A percentile compares a stretch with the other conserved stretches of the same genome.
phyloP scores from a whole-genome alignment of 371 early-diverging fungal genomes.

The Mucor racemosus region DNA sequence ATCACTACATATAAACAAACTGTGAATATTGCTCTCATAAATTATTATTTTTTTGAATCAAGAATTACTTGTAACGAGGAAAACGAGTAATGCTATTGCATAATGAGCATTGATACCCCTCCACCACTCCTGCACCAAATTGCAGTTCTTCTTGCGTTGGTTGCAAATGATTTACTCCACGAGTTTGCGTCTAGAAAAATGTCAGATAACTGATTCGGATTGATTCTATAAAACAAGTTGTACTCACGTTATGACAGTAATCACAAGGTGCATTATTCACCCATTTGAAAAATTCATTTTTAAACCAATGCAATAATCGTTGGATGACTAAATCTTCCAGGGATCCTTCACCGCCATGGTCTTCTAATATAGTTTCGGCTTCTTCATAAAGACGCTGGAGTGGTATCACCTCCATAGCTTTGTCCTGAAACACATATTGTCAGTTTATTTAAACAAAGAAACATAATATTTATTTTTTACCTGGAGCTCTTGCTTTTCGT shows the following conservation, averaged over 20 bases:
- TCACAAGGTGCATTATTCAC: constrained; percentile 56
- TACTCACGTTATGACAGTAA: constrained; percentile 8
- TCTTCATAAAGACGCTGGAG: constrained; percentile 55
- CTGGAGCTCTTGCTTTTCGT: constrained; percentile 47
- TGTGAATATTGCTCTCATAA: too few relatives aligned
- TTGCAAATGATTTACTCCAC: constrained; percentile 27
- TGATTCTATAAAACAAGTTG: background rate
- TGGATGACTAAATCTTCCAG: constrained; percentile 44
- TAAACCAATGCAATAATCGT: constrained; percentile 63
- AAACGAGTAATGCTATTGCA: constrained; percentile 63
- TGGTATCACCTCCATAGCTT: constrained; percentile 52
- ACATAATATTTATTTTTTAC: constrained; percentile 24
- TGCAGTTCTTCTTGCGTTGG: constrained; percentile 58
- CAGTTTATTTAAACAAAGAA: background rate
- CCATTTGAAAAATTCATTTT: constrained; percentile 72
- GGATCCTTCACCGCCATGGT: constrained; percentile 17
- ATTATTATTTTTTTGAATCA: too few relatives aligned
- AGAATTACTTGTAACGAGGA: constrained; percentile 67
- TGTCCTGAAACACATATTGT: constrained; percentile 32
- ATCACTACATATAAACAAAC: constrained; percentile 36
- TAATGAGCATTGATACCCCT: constrained; percentile 56
- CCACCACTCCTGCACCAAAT: constrained; percentile 63
- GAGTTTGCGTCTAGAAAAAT: constrained; percentile 35
- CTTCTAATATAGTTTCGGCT: constrained; percentile 22
- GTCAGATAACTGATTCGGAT: background rate